These are phyloP conservation scores for Hymenoscyphus repandus DNA, from an alignment of 2,329 filamentous ascomycete species.

Conservation along the genomic window DNA sequence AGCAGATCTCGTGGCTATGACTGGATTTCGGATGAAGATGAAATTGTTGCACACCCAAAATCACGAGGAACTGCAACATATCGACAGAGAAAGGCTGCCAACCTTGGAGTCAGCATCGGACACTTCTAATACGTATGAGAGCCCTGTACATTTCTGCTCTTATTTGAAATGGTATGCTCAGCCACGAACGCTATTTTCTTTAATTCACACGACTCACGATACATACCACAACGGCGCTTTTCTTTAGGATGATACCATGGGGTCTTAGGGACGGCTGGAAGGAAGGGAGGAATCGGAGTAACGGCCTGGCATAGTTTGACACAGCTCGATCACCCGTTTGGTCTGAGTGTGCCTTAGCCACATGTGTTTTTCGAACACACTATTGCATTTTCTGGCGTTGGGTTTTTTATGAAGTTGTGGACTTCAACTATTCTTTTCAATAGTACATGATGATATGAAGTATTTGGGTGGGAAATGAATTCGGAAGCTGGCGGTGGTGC, in stretches of 20 bases:
- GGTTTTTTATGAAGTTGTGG: too few species aligned
- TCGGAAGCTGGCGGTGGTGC: too few species aligned
- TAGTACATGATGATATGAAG: too few species aligned
- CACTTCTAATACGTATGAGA: conserved; percentile 15
- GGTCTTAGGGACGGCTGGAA: conserved; percentile 1
- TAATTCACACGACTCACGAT: conserved; percentile 31
- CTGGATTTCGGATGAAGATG: conserved; percentile 17
- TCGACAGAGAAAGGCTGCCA: conserved; percentile 16
- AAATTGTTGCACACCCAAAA: conserved; percentile 13
- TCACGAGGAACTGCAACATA: conserved; percentile 12
- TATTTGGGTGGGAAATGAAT: too few species aligned
- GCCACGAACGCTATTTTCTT: conserved; percentile 1
- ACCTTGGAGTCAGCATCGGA: conserved; percentile 14
- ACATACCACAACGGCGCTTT: conserved; percentile 34
- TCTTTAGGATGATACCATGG: conserved; percentile 25
- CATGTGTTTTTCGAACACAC: too few species aligned
- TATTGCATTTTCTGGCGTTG: too few species aligned
- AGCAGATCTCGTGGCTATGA: conserved; percentile 10
- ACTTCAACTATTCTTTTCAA: too few species aligned
- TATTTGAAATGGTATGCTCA: not conserved
- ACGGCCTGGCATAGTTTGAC: too few species aligned
- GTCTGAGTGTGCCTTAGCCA: too few species aligned
- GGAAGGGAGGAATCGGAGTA: conserved; percentile 3
- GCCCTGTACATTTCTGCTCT: conserved; percentile 13
- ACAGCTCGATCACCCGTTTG: too few species aligned